Base-by-base conservation (phyloP, 305 asterid genomes). In the Withania somnifera region DNA sequence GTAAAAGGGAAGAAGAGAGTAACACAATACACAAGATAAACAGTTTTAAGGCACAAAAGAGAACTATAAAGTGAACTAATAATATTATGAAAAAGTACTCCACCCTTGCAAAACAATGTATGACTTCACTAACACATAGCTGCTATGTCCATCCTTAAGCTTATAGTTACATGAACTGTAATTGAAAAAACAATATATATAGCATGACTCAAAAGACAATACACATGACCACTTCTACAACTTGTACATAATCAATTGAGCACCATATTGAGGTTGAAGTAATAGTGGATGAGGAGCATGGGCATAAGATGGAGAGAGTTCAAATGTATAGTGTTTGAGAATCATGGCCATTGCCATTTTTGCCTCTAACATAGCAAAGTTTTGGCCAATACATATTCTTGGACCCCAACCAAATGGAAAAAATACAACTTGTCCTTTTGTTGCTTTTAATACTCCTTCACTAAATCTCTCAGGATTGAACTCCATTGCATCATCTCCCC, bases 221-320 rank as follows among this genome's bases (percentile, higher is more conserved):
- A 56, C 19, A 56, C 19, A 57, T 22, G n/a, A 34, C 5, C 20
- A 40, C 26, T 42, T 40, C 57, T 71, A 71, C 38, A 71, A 71
- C 57, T 71, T 71, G 38, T 22, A 9, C 22, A 92, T 17, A 50
- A 86, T 79, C 19, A 91, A 79, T 51, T 85, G 92, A 17, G 93
- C 97, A 5, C 97, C 96, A 34, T 87, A 83, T 53, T 91, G 94
- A 10, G 96, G 97, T 78, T 86, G 90, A 57, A 93, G 89, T 11
- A 85, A 40, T 7, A 83, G 7, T 14, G 88, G 22, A 8, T 17
- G 75, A 58, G 81, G 84, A 75, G 50, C 83, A 80, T 80, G 77
- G 15, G 77, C 63, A 80, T 61, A 80, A 61, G 83, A 80, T 58
- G 63, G 51, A 36, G 83, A 80, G 10, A 80, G 57, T 52, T 80